Conservation (phyloP, 768 basidiomycete species). For the Lentinula sp. region DNA sequence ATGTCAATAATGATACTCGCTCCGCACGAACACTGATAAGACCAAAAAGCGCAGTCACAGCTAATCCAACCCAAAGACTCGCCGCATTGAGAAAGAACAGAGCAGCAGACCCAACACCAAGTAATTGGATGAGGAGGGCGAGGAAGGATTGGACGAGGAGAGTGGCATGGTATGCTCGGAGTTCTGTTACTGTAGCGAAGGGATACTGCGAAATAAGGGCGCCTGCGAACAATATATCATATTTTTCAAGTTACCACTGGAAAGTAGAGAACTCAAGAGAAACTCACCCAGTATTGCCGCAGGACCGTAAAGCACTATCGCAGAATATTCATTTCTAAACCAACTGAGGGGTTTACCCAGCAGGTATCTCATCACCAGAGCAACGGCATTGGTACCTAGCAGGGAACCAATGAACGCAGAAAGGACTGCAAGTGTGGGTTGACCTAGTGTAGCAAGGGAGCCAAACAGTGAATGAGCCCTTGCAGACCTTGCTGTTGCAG, state of each 20-base stretch:
- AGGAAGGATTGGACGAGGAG: conserved; percentile 53
- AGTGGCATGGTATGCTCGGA: conserved; percentile 51
- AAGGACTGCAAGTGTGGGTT: conserved; percentile 43
- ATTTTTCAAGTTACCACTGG: neutral
- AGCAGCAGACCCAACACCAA: conserved; percentile 71
- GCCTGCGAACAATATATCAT: conserved; percentile 32
- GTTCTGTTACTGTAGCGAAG: conserved; percentile 47
- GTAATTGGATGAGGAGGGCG: conserved; percentile 55
- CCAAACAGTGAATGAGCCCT: neutral
- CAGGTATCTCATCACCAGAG: conserved; percentile 56
- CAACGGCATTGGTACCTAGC: conserved; percentile 62
- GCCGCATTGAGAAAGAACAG: conserved; percentile 60
- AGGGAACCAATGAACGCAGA: conserved; percentile 48
- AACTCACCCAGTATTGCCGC: conserved; percentile 59
- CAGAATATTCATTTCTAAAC: conserved; percentile 68
- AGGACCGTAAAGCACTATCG: conserved; percentile 68
- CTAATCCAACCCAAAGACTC: conserved; percentile 51
- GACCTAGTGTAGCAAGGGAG: conserved; percentile 4
- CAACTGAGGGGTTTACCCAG: conserved; percentile 76
- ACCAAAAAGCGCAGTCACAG: conserved; percentile 46
- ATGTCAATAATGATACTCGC: neutral
- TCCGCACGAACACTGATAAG: conserved; percentile 37
- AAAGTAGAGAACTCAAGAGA: neutral
- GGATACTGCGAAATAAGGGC: conserved; percentile 57
- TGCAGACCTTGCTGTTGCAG: neutral